Conservation (phyloP, 768 basidiomycete genomes). For the Flagelloscypha sp. region DNA sequence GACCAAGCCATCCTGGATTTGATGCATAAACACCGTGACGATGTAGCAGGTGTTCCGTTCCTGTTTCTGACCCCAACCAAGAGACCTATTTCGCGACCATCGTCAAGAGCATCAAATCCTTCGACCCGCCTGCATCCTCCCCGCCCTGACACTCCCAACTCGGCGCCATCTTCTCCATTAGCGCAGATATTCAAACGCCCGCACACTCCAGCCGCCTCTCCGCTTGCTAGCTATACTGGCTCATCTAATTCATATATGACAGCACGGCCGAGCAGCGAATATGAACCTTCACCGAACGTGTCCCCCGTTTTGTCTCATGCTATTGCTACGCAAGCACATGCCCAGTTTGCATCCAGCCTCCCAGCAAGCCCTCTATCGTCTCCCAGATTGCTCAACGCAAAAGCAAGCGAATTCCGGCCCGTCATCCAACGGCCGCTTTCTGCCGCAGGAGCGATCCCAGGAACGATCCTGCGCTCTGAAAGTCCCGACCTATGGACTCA, state of each 20-base stretch:
- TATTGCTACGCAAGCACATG: constrained; percentile 44
- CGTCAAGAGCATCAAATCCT: constrained; percentile 69
- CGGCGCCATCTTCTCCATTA: constrained; percentile 71
- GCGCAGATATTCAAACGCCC: constrained; percentile 68
- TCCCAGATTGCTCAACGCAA: constrained; percentile 80
- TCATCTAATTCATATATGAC: constrained; percentile 49
- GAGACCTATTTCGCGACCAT: constrained; percentile 72
- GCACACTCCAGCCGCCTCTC: constrained; percentile 72
- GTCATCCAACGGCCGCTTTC: constrained; percentile 74
- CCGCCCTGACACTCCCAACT: constrained; percentile 69
- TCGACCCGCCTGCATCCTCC: constrained; percentile 51
- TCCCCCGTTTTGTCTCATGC: constrained; percentile 59
- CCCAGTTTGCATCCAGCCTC: constrained; percentile 71
- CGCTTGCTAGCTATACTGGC: constrained; percentile 50
- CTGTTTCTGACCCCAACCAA: constrained; percentile 74
- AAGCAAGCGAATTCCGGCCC: constrained; percentile 84
- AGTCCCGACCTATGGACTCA: constrained; percentile 89
- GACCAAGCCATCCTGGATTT: constrained; percentile 88
- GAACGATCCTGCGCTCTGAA: constrained; percentile 52
- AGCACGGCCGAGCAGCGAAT: constrained; percentile 36
- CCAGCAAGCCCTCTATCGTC: constrained; percentile 81
- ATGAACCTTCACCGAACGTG: constrained; percentile 50
- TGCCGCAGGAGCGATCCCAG: constrained; percentile 58
- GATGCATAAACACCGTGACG: constrained; percentile 93
- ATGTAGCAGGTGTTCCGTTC: constrained; percentile 75